Evolutionary conservation across 2,329 filamentous ascomycete genomes (phyloP), one percentile per base, ranked within the genome.

Genomic region (Clarireedia homoeocarpa): DNA sequence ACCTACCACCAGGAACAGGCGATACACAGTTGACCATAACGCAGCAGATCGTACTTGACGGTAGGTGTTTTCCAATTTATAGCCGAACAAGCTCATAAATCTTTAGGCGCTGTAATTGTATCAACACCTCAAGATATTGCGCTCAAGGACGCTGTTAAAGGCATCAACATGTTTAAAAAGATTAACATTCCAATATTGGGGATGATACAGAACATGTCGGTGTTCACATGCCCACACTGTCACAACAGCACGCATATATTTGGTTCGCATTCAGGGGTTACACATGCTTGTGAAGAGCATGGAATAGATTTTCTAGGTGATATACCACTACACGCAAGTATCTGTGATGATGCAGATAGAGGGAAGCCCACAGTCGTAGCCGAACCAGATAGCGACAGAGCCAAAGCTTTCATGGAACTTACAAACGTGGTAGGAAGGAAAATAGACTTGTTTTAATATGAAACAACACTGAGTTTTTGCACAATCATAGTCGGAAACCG

Each of bases 11-110:
- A 0, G 94, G 94, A 2, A 99, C 94, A 0, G 94, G 94, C 24
- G 94, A 99, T 67, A 92, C 92, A 0, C 94, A 99, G 69, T 77
- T 99, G 62, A 96, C 90, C n/a, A 94, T 99, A 59, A 92, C 90
- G 15, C 94, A 99, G 71, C 92, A 96, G 73, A 79, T 99, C 10
- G 77, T 88, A n/a, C 75, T 99, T 2, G 89, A 95, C 64, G 92
- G 91, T 78, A 74, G 69, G 75, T 63, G 14, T 26, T 23, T 20
- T 48, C 26, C 10, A n/a, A 47, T 27, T 40, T 64, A 10, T 6
- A n/a, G 38, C 27, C 5, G 24, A 27, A 42, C 10, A 51, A n/a
- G 34, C 51, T 54, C 12, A 49, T 46, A 54, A 30, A 6, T 10
- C 20, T 17, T 6, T 39, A 87, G 85, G 87, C 17, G 85, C 89